Evolutionary conservation across 2,329 filamentous ascomycete genomes (phyloP), one percentile per base, ranked within the genome.

Genomic region (Colletotrichum siamense): DNA sequence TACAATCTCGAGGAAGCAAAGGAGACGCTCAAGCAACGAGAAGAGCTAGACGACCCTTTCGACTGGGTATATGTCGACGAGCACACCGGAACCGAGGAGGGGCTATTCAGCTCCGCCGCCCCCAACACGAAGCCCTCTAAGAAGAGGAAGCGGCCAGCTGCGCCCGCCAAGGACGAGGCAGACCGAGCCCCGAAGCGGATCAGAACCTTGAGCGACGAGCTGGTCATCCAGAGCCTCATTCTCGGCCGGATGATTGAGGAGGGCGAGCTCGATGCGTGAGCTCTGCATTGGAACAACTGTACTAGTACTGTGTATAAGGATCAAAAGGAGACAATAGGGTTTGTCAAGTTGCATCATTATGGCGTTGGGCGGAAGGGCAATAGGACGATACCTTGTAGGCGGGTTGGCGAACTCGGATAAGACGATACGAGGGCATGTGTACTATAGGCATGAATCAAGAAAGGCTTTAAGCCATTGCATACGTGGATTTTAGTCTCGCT

Each of bases 221-320:
- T 96, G 82, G 92, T 99, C 26, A 93, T 98, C 71, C 96, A 99
- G 88, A 98, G 96, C 83, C 87, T 99, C 75, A 98, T 99, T 78
- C 84, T 98, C 67, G 96, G 96, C 1, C 91, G 92, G 77, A 85
- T 98, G 79, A 91, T 96, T 69, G 93, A 95, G 77, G 90, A 92
- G 66, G 88, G 86, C 15, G 89, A 92, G 79, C 81, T 87, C 15
- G 77, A 77, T 36, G 73, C 39, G 10, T 78, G 36, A 77, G 65
- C 28, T 36, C 26, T 34, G n/a, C 0, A 13, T 3, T 5, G 57
- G 7, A 52, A 6, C 15, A 15, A 63, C 5, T 52, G 68, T 63
- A 70, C 36, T 9, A 52, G 2, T 65, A 66, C 1, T 52, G 44
- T 52, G 44, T n/a, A 52, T 52, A 18, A 0, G 39, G n/a, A 30